These are phyloP conservation scores for Brettanomyces custersianus DNA, from an alignment of 805 yeast genomes.

Conservation along the genomic window DNA sequence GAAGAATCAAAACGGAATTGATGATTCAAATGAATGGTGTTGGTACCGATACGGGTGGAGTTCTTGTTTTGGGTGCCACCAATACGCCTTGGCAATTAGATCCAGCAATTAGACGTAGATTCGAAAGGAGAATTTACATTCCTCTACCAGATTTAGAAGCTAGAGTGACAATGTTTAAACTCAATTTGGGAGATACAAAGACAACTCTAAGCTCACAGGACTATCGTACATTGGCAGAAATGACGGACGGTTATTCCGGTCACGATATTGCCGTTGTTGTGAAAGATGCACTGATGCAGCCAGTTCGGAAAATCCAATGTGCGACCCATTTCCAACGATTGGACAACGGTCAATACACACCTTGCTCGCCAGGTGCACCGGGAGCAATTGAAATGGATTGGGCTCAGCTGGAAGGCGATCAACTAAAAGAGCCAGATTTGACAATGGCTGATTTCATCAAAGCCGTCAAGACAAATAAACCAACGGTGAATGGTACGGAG, in stretches of 20 bases:
- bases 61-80: slow-evolving; percentile 91
- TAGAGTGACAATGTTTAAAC: slow-evolving; percentile 85
- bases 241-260: slow-evolving; percentile 97
- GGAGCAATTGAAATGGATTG: slow-evolving; percentile 86
- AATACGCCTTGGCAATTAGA: slow-evolving; percentile 99
- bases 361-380: slow-evolving; percentile 95
- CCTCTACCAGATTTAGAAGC: slow-evolving; percentile 93
- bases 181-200: slow-evolving; percentile 86
- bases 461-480: slow-evolving; percentile 85
- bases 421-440: slow-evolving; percentile 81
- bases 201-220: slow-evolving; percentile 69
- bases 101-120: slow-evolving; percentile 94
- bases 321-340: slow-evolving; percentile 89
- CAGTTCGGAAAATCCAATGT: slow-evolving; percentile 87
- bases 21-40: slow-evolving; percentile 99
- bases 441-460: slow-evolving; percentile 88
- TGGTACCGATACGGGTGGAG: slow-evolving; percentile 90
- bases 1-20: slow-evolving; percentile 92
- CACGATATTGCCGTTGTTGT: slow-evolving; percentile 96
- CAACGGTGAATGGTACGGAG: slow-evolving; percentile 87
- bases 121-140: slow-evolving; percentile 90
- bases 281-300: slow-evolving; percentile 96
- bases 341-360: slow-evolving; percentile 49
- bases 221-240: slow-evolving; percentile 68
- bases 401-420: slow-evolving; percentile 86